Conservation (phyloP, 306 rosid genomes). For the Cucurbita ficifolia region DNA sequence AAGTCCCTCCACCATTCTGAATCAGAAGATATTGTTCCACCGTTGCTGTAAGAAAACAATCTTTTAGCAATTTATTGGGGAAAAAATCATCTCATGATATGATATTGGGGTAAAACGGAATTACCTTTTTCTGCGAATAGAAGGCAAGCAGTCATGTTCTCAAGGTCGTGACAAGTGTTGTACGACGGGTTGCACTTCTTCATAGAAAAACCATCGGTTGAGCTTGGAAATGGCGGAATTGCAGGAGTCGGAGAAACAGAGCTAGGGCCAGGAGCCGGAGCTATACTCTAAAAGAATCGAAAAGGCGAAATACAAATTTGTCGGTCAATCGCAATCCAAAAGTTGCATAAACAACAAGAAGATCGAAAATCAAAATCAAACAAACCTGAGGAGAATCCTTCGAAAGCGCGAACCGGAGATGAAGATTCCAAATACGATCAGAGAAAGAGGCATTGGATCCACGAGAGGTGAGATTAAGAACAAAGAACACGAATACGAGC, state of each 20-base stretch:
- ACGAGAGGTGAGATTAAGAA: neutral
- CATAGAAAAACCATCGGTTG: neutral
- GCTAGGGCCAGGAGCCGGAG: neutral
- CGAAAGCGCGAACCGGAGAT: neutral
- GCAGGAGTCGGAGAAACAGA: conserved; percentile 6
- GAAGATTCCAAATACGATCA: neutral
- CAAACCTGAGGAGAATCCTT: neutral
- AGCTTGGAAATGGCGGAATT: neutral
- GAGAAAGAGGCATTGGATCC: conserved; percentile 2
- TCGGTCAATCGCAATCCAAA: neutral
- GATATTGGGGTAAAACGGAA: neutral
- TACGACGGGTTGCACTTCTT: neutral
- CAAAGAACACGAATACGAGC: neutral
- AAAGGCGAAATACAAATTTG: neutral
- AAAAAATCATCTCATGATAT: neutral
- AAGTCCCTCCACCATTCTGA: conserved; percentile 14
- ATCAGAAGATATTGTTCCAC: conserved; percentile 9
- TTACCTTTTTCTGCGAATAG: neutral
- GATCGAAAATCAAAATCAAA: neutral
- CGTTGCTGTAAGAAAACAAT: neutral
- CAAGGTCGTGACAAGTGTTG: neutral
- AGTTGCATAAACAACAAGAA: neutral
- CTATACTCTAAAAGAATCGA: neutral
- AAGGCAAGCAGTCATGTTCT: neutral
- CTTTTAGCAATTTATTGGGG: neutral